Conservation (phyloP, 768 basidiomycete species). For the Trametes punicea region DNA sequence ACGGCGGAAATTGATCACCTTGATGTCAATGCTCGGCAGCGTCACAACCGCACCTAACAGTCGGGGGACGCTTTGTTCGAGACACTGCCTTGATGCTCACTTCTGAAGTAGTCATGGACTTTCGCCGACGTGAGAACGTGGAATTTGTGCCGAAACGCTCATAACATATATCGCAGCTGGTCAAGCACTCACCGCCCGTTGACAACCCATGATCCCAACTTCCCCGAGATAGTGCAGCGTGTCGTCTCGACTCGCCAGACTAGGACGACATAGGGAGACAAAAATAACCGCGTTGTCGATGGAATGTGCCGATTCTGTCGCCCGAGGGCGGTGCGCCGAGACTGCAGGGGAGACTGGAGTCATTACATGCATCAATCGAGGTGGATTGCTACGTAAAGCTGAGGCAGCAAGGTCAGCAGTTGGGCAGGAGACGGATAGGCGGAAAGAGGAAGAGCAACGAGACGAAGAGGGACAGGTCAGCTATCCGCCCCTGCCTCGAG, state of each 20-base stretch:
- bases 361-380: constrained; percentile 3
- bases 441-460: constrained; percentile 4
- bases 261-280: background rate
- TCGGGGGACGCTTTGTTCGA: background rate
- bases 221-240: background rate
- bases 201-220: background rate
- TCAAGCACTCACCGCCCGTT: constrained; percentile 5
- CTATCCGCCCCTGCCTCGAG: constrained; percentile 14
- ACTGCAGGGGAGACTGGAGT: background rate
- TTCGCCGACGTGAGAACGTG: background rate
- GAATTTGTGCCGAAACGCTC: background rate
- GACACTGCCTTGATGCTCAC: background rate
- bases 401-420: constrained; percentile 4
- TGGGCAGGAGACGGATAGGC: constrained; percentile 2
- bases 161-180: constrained; percentile 1
- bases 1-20: constrained; percentile 10
- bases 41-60: constrained; percentile 7
- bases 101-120: background rate
- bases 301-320: too few species aligned
- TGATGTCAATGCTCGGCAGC: constrained; percentile 5
- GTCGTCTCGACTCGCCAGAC: background rate
- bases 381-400: constrained; percentile 1
- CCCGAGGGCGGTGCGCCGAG: too few species aligned
- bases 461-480: constrained; percentile 14
- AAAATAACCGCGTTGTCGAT: background rate